phyloP scores from a whole-genome alignment of 192 early-diverging fungal species.

The Umbelopsis ramanniana region DNA sequence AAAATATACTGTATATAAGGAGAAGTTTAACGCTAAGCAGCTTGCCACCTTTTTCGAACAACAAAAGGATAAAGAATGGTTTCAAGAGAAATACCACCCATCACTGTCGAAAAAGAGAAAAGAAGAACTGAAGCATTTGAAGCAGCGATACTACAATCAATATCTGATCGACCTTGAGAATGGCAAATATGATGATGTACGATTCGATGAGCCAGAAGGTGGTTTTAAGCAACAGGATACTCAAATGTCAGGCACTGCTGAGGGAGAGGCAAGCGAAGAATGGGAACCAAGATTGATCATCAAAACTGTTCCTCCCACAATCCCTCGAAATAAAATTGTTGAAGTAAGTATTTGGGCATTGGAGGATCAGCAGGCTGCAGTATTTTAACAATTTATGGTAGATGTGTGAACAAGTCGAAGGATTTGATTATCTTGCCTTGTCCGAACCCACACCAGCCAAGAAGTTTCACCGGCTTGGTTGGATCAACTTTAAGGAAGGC shows the following conservation, averaged over 20 bases:
- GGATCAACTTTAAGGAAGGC: constrained; percentile 87
- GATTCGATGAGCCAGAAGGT: constrained; percentile 56
- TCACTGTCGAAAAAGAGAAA: constrained; percentile 58
- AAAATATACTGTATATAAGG: constrained; percentile 83
- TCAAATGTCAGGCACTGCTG: background rate
- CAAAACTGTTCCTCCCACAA: constrained; percentile 75
- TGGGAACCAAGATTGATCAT: constrained; percentile 69
- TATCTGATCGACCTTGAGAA: constrained; percentile 70
- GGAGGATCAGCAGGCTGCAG: constrained; percentile 27
- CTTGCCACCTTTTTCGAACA: constrained; percentile 73
- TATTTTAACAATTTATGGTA: constrained; percentile 32
- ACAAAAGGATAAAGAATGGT: constrained; percentile 90
- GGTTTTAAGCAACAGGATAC: background rate
- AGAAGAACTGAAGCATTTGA: constrained; percentile 55
- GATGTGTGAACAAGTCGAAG: constrained; percentile 69
- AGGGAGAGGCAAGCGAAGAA: constrained; percentile 24
- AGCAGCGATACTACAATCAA: constrained; percentile 53
- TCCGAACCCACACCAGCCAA: constrained; percentile 86
- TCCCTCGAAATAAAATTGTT: constrained; percentile 65
- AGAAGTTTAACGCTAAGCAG: constrained; percentile 71
- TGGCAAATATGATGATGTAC: constrained; percentile 70
- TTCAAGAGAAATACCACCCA: constrained; percentile 91
- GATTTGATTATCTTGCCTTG: constrained; percentile 83
- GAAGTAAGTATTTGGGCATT: constrained; percentile 50
- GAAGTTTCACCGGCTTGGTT: constrained; percentile 88